Conservation (phyloP, 306 rosid genomes). For the Lagenaria siceraria region DNA sequence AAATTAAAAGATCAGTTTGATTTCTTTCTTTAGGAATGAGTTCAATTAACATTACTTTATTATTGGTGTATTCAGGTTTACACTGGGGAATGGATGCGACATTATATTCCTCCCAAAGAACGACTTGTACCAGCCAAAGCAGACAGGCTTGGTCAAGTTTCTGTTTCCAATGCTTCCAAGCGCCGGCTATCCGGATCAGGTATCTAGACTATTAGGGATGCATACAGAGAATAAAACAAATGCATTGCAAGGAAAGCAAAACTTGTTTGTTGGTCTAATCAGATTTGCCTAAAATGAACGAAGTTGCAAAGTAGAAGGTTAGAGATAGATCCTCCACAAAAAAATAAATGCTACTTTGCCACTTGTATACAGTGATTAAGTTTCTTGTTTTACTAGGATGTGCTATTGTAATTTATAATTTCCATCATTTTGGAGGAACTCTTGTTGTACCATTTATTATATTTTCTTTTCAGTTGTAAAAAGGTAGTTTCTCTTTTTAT, state of each 20-base stretch:
- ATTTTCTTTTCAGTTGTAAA: too few species aligned
- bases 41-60: background rate
- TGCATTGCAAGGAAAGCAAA: too few species aligned
- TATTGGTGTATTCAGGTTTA: conserved; percentile 43
- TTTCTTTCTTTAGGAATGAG: background rate
- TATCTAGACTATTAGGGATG: conserved; percentile 17
- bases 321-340: background rate
- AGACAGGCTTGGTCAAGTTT: conserved; percentile 59
- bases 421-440: too few species aligned
- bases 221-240: background rate
- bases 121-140: conserved; percentile 27
- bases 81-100: conserved; percentile 69
- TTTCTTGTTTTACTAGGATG: too few species aligned
- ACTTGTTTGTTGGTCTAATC: background rate
- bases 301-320: background rate
- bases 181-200: conserved; percentile 69
- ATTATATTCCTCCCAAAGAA: conserved; percentile 45
- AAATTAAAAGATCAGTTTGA: background rate
- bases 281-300: background rate
- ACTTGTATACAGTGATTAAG: too few species aligned
- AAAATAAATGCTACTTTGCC: too few species aligned
- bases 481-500: too few species aligned
- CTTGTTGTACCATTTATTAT: too few species aligned
- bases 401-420: too few species aligned
- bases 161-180: conserved; percentile 68